Evolutionary conservation across 345 rosid genomes (phyloP).

Genomic region (Microthlaspi erraticum): DNA sequence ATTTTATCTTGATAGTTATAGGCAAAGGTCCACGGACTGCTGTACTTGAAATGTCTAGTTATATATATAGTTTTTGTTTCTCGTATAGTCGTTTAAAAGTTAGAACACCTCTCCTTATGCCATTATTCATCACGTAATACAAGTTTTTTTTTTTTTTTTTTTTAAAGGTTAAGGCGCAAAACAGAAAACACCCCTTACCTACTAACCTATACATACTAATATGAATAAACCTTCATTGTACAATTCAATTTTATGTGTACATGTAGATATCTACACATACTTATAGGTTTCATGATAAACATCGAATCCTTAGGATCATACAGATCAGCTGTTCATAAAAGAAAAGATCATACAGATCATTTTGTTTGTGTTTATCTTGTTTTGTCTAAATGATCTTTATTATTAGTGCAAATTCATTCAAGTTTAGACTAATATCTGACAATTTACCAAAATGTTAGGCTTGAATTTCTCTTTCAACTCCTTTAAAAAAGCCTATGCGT

Average conservation of each 20-base stretch:
- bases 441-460: background rate
- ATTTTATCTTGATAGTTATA: conserved; percentile 14
- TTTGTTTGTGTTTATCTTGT: background rate
- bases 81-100: background rate
- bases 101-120: background rate
- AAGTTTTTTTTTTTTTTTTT: background rate
- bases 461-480: too few species aligned
- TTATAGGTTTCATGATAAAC: background rate
- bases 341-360: too few species aligned
- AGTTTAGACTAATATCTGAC: background rate
- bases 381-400: background rate
- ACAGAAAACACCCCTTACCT: background rate
- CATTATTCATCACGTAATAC: conserved; percentile 3
- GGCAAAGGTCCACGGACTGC: conserved; percentile 39
- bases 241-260: background rate
- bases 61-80: background rate
- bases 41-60: conserved; percentile 30
- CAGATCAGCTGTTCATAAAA: too few species aligned
- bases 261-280: background rate
- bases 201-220: background rate
- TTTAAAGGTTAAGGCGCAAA: background rate
- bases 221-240: background rate
- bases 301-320: background rate
- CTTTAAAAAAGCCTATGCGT: too few species aligned
- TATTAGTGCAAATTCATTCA: background rate